Evolutionary conservation across 345 rosid species (phyloP), one percentile per base, ranked within the genome.

Genomic region (Aquilaria sinensis): DNA sequence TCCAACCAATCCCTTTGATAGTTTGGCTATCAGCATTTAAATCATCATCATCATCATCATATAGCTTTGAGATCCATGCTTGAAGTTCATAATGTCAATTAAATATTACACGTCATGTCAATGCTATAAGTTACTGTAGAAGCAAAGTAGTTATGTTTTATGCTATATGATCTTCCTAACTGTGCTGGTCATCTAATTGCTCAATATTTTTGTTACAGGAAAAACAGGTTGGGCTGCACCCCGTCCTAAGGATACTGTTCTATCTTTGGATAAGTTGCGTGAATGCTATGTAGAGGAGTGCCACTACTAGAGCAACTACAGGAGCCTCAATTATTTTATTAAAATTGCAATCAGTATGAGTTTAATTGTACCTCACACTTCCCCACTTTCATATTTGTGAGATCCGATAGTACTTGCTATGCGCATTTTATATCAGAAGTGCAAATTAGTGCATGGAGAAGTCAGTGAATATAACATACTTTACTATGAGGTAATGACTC

Each of bases 401-500:
- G 5, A 37, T 57, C 76, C 90, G 99, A 73, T 88, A 71, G 80
- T 94, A 69, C 77, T 94, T 62, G 77, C 78, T 47, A 94, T 90
- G 99, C 79, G 97, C 63, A 74, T 63, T 12, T 66, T 94, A 31
- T 94, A 94, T 73, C 97, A 90, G 71, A 90, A 85, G 73, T 94
- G 99, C 84, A 94, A 86, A 78, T 72, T 94, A 70, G 99, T 94
- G 52, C 99, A 94, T 65, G 99, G 92, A 37, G 99, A 94, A 73
- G 90, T 94, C 61, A 94, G 99, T 72, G 99, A 94, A 74, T 94
- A 94, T 70, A 94, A 94, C 78, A 88, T 94, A 64, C 89, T 94
- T 31, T 86, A 86, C 59, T 90, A 69, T 60, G 99, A 94, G 96
- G 99, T 94, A 73, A 57, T 46, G 49, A 68, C 7, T 51, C 43